These are phyloP conservation scores for Eucalyptus paniculata DNA, from an alignment of 345 rosid genomes.

Conservation along the genomic window DNA sequence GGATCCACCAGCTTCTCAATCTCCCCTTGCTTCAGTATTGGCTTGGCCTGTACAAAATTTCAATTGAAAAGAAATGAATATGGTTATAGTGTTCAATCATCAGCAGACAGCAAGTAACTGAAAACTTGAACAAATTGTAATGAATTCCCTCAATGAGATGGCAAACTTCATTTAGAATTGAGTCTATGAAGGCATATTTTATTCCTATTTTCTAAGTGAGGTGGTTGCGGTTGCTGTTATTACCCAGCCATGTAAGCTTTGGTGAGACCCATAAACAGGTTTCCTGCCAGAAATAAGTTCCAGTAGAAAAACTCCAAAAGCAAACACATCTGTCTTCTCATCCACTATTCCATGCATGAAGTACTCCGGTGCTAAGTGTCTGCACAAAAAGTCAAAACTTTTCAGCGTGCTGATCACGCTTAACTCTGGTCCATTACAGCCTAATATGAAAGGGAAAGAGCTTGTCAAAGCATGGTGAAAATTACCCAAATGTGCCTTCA, in stretches of 20 bases:
- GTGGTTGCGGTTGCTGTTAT: not conserved
- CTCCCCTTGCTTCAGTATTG: constrained; percentile 51
- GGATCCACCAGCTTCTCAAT: constrained; percentile 67
- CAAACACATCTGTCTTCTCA: constrained; percentile 96
- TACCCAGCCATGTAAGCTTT: constrained; percentile 93
- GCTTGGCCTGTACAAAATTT: constrained; percentile 48
- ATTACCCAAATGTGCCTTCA: constrained; percentile 95
- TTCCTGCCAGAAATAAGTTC: constrained; percentile 85
- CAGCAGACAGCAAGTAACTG: not conserved
- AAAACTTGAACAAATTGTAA: not conserved
- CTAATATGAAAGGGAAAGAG: not conserved
- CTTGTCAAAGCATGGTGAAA: not conserved
- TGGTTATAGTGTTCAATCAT: not conserved
- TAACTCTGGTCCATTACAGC: not conserved
- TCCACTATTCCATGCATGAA: constrained; percentile 94
- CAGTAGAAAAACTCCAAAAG: constrained; percentile 83
- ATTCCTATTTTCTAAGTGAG: not conserved
- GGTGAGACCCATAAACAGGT: constrained; percentile 86
- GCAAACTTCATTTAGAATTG: not conserved
- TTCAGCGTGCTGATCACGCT: not conserved
- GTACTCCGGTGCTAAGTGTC: constrained; percentile 97
- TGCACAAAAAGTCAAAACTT: not conserved
- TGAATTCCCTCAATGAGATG: not conserved
- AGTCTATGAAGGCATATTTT: not conserved
- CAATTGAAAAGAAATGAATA: not conserved